Percentiles rank a stretch among this genome's conserved stretches.
Evolutionary conservation across 352 stramenopile species (phyloP).

Genomic region (Globisporangium middletonii): DNA sequence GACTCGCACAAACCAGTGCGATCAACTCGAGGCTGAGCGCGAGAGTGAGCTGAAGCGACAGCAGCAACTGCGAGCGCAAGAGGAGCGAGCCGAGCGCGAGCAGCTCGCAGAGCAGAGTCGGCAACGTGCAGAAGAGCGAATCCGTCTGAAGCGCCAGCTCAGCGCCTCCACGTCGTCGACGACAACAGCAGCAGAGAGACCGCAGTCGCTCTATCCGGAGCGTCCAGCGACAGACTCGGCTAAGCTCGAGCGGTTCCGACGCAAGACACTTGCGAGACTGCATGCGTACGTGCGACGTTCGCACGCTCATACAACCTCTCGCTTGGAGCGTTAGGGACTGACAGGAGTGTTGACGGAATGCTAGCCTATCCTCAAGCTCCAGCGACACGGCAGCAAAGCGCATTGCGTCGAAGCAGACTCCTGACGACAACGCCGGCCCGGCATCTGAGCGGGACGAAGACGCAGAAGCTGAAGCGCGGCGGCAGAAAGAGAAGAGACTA

Average conservation of each 20-base stretch:
- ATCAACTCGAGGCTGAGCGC: conserved; percentile 21
- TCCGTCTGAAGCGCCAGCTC: conserved; percentile 24
- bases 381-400: background rate
- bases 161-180: conserved; percentile 5
- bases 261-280: conserved; percentile 9
- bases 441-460: conserved; percentile 17
- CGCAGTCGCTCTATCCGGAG: background rate
- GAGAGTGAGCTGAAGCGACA: conserved; percentile 16
- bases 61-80: conserved; percentile 12
- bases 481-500: conserved; percentile 32
- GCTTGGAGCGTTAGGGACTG: background rate
- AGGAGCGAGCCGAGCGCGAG: conserved; percentile 27
- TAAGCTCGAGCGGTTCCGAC: conserved; percentile 15
- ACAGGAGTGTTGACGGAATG: background rate
- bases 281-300: conserved; percentile 5
- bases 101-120: conserved; percentile 31
- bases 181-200: background rate
- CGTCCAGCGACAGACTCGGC: conserved; percentile 2
- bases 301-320: background rate
- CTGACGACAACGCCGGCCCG: background rate
- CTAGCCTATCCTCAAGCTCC: background rate
- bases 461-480: conserved; percentile 16
- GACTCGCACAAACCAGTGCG: conserved; percentile 33
- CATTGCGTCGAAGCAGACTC: background rate
- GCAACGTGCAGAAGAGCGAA: conserved; percentile 35